A percentile compares a stretch with the other conserved stretches of the same genome.
phyloP scores from a whole-genome alignment of 73 alveolate species.

The Paramecium sexaurelia region DNA sequence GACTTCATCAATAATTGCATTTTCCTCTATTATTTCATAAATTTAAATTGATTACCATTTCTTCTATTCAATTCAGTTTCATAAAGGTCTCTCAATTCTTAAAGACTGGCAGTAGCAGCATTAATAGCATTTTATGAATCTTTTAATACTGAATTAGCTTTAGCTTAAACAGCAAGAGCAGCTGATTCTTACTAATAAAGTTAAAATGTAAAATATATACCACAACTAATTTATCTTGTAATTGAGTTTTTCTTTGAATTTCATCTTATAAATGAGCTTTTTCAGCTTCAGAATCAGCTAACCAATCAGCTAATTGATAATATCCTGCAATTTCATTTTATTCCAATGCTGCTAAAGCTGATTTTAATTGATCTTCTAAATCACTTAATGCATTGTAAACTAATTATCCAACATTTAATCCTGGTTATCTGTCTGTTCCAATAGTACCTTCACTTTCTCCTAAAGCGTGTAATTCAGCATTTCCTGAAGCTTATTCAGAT shows the following conservation, averaged over 20 bases:
- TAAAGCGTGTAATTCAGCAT: conserved; percentile 57
- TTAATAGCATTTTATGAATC: conserved; percentile 57
- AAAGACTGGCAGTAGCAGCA: conserved; percentile 15
- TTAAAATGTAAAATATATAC: background rate
- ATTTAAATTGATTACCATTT: background rate
- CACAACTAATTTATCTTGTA: conserved; percentile 51
- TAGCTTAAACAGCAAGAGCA: conserved; percentile 54
- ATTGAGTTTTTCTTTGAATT: conserved; percentile 31
- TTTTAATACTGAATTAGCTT: conserved; percentile 12
- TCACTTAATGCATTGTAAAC: conserved; percentile 31
- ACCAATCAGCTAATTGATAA: conserved; percentile 58
- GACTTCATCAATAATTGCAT: conserved; percentile 57
- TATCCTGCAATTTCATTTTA: conserved; percentile 42
- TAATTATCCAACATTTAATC: conserved; percentile 34
- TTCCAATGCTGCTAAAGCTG: conserved; percentile 24
- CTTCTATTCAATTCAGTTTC: conserved; percentile 48
- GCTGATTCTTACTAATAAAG: conserved; percentile 42
- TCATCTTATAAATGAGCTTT: conserved; percentile 47
- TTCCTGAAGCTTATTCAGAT: conserved; percentile 53
- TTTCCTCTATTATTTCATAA: conserved; percentile 5
- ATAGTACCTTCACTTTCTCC: background rate
- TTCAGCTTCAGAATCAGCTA: conserved; percentile 54
- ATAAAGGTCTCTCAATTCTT: conserved; percentile 35
- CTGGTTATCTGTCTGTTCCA: conserved; percentile 20
- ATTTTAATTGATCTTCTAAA: conserved; percentile 22